Conservation (phyloP, 2,329 filamentous ascomycete genomes). For the Penicillium freii region DNA sequence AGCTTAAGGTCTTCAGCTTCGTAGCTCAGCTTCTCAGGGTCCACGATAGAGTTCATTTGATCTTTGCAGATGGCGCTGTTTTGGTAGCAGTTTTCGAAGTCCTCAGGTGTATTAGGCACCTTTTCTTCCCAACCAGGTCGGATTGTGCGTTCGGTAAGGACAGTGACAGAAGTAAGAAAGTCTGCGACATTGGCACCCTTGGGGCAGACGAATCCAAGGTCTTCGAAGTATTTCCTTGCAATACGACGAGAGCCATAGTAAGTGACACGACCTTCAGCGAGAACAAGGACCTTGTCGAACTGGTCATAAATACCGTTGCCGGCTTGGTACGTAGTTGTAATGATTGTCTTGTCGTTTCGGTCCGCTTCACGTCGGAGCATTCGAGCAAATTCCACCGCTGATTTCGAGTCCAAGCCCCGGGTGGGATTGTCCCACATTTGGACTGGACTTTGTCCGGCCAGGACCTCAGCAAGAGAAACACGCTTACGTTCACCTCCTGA, state of each 20-base stretch:
- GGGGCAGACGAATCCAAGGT: slow-evolving; percentile 60
- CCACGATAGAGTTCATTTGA: slow-evolving; percentile 51
- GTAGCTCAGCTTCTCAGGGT: slow-evolving; percentile 29
- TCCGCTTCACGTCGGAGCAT: slow-evolving; percentile 61
- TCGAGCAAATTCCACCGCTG: slow-evolving; percentile 59
- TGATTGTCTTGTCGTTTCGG: slow-evolving; percentile 56
- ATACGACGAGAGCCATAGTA: slow-evolving; percentile 61
- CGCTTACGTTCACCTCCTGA: slow-evolving; percentile 68
- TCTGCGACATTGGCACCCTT: slow-evolving; percentile 64
- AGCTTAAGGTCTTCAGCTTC: slow-evolving; percentile 32
- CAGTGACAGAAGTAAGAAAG: slow-evolving; percentile 64
- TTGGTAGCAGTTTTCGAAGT: slow-evolving; percentile 52
- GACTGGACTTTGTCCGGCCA: slow-evolving; percentile 53
- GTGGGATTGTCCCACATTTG: slow-evolving; percentile 68
- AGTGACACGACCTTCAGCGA: slow-evolving; percentile 62
- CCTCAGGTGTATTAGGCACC: slow-evolving; percentile 35
- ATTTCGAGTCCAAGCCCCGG: slow-evolving; percentile 63
- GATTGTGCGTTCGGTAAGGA: slow-evolving; percentile 50
- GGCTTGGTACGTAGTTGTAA: slow-evolving; percentile 67
- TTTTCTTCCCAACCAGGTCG: slow-evolving; percentile 30
- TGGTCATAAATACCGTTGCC: slow-evolving; percentile 66
- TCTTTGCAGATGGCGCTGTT: slow-evolving; percentile 49
- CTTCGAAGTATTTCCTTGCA: slow-evolving; percentile 62
- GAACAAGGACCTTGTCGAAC: slow-evolving; percentile 67
- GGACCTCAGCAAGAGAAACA: slow-evolving; percentile 62